Percentiles rank a stretch among this genome's conserved stretches.
phyloP scores from a whole-genome alignment of 129 eudicot genomes.

The Logfia minima region DNA sequence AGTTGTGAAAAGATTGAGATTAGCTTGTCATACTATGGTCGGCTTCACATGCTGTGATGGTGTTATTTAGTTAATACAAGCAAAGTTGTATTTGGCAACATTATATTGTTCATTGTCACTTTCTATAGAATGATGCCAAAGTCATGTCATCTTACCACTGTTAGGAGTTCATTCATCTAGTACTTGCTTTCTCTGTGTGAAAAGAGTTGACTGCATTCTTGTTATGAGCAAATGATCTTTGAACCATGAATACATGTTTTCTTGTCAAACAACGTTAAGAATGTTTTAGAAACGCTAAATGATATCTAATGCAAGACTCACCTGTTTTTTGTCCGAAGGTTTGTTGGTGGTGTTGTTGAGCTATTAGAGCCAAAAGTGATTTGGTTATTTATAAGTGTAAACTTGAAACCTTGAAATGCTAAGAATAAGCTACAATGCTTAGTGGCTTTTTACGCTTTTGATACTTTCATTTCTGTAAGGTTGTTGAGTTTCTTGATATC shows the following conservation, averaged over 20 bases:
- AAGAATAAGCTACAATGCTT: not conserved
- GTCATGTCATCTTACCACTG: not conserved
- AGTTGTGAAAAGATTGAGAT: too few species aligned
- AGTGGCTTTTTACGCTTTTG: not conserved
- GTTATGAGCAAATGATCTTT: not conserved
- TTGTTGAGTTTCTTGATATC: not conserved
- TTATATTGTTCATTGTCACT: too few species aligned
- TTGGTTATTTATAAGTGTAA: not conserved
- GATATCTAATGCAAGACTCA: not conserved
- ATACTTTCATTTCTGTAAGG: not conserved
- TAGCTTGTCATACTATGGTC: not conserved
- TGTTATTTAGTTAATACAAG: too few species aligned
- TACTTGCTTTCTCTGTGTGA: not conserved
- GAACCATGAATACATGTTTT: not conserved
- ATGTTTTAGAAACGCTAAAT: not conserved
- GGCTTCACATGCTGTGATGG: not conserved
- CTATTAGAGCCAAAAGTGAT: not conserved
- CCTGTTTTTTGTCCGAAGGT: not conserved
- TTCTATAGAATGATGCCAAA: not conserved
- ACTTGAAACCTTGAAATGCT: not conserved
- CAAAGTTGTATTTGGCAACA: too few species aligned
- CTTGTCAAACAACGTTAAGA: too few species aligned
- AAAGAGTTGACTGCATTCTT: not conserved
- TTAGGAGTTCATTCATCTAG: not conserved
- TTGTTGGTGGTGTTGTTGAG: too few species aligned